These are phyloP conservation scores for Eucalyptus marginata DNA, from an alignment of 345 rosid species.

Conservation along the genomic window DNA sequence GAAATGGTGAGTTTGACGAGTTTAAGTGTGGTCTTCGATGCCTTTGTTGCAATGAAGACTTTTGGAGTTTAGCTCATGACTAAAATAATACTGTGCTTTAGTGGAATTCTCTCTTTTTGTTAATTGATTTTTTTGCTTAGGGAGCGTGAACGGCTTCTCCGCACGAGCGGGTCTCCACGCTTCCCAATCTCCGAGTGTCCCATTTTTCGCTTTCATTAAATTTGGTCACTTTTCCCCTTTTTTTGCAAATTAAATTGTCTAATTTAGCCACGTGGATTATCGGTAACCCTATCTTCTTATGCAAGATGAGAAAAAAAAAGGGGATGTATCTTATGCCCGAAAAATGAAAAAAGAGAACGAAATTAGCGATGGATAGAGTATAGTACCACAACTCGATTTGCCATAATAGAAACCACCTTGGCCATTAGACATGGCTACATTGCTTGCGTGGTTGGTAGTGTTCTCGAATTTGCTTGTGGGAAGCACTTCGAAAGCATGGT, in stretches of 20 bases:
- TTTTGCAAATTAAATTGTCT: neutral
- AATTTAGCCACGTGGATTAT: neutral
- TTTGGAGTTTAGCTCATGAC: slow-evolving; percentile 6
- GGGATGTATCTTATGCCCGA: neutral
- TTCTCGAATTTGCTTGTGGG: neutral
- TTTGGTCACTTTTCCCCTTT: neutral
- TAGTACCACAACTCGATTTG: neutral
- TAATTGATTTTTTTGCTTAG: neutral
- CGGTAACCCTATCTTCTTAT: neutral
- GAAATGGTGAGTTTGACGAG: neutral
- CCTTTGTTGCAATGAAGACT: slow-evolving; percentile 1
- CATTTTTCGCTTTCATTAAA: neutral
- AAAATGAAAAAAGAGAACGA: neutral
- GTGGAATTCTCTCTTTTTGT: neutral
- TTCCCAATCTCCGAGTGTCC: slow-evolving; percentile 12
- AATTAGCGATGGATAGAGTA: neutral
- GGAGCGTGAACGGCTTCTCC: slow-evolving; percentile 36
- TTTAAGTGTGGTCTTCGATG: neutral
- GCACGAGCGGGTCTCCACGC: slow-evolving; percentile 66
- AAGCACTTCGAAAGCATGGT: neutral
- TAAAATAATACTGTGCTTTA: neutral
- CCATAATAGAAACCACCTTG: neutral
- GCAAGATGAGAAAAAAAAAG: neutral
- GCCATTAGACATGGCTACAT: neutral
- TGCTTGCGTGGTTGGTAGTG: neutral